Evolutionary conservation across 176 grass and related monocot species (phyloP).

Genomic region (Pontederia crassipes): DNA sequence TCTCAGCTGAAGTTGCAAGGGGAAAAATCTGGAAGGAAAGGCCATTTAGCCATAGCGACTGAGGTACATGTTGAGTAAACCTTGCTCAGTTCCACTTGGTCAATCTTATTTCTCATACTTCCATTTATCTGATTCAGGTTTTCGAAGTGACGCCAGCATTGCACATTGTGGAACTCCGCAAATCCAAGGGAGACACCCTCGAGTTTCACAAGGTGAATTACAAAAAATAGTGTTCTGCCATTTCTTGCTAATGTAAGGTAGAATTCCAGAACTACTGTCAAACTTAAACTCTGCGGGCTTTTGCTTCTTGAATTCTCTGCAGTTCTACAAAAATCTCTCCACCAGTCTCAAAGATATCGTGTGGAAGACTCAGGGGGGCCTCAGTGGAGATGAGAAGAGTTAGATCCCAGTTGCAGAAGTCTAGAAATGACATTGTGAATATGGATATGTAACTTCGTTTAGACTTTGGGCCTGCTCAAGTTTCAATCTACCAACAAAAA

Average conservation of each 20-base stretch:
- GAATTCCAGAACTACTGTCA: background rate
- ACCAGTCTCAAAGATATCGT: slow-evolving; percentile 80
- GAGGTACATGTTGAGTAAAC: slow-evolving; percentile 35
- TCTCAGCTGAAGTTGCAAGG: slow-evolving; percentile 91
- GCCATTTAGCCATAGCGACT: slow-evolving; percentile 78
- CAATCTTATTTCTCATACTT: no score
- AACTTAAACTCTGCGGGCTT: slow-evolving; percentile 1
- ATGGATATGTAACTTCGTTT: no score
- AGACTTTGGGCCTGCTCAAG: no score
- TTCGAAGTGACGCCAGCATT: slow-evolving; percentile 90
- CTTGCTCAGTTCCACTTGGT: background rate
- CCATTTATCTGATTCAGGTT: slow-evolving; percentile 38
- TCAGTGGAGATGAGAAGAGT: background rate
- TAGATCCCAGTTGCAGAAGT: background rate
- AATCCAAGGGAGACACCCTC: slow-evolving; percentile 79
- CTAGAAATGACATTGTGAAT: no score
- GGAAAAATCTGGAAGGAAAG: slow-evolving; percentile 92
- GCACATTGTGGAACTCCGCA: slow-evolving; percentile 86
- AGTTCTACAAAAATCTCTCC: slow-evolving; percentile 81
- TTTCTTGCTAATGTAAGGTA: background rate
- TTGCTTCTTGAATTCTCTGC: background rate
- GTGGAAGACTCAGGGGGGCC: slow-evolving; percentile 44
- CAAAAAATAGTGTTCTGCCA: background rate
- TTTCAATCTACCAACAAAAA: no score
- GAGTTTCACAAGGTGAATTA: slow-evolving; percentile 76